Conservation (phyloP, 345 rosid genomes). For the Carallia pectinifolia region DNA sequence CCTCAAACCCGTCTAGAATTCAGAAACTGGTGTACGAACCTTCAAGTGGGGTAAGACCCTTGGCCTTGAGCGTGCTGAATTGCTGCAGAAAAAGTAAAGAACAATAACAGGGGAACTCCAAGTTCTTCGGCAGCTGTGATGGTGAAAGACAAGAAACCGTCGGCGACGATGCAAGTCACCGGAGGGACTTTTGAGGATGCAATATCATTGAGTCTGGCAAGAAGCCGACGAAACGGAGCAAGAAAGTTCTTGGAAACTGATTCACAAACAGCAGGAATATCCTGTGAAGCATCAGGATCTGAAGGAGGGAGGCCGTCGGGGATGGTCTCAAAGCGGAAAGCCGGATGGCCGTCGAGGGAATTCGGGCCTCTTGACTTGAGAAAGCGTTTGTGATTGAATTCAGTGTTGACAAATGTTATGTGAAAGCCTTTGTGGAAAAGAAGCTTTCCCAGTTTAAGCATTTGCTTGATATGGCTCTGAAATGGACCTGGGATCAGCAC, state of each 20-base stretch:
- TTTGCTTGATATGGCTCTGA: neutral
- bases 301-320: neutral
- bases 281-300: neutral
- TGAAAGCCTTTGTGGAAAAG: neutral
- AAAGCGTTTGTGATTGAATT: neutral
- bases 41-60: no score
- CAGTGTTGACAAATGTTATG: neutral
- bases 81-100: no score
- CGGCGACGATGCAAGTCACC: conserved; percentile 9
- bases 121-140: conserved; percentile 1
- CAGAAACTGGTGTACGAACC: no score
- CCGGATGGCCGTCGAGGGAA: neutral
- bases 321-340: neutral
- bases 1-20: no score
- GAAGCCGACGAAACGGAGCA: neutral
- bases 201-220: neutral
- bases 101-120: neutral
- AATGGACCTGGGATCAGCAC: neutral
- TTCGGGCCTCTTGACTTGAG: neutral
- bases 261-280: neutral
- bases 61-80: no score
- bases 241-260: neutral
- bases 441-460: neutral
- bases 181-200: conserved; percentile 4
- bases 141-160: neutral